A percentile compares a stretch with the other conserved stretches of the same genome.
Evolutionary conservation across 257 asterid species (phyloP).

Genomic region (Schizonepeta tenuifolia): DNA sequence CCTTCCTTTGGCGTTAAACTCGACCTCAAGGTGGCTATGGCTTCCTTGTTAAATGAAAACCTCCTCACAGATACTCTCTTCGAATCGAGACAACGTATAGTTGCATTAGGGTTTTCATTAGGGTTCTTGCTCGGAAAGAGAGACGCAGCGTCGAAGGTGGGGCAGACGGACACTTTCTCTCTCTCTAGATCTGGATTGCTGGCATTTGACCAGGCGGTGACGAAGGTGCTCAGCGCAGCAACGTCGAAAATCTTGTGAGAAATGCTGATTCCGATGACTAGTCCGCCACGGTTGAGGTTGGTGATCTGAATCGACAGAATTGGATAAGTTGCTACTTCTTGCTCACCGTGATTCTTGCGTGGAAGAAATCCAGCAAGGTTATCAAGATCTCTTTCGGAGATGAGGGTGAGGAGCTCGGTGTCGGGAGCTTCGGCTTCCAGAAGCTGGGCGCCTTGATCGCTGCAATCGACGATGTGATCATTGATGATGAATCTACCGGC

Average conservation of each 20-base stretch:
- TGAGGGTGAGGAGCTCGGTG: not conserved
- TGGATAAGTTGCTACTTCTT: not conserved
- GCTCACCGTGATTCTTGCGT: not conserved
- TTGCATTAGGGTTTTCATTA: not conserved
- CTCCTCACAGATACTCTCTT: not conserved
- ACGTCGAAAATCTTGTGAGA: constrained; percentile 25
- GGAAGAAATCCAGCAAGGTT: constrained; percentile 4
- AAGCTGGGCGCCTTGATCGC: constrained; percentile 29
- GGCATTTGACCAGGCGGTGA: constrained; percentile 42
- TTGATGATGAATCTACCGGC: constrained; percentile 26
- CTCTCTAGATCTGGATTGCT: not conserved
- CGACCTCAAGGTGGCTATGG: constrained; percentile 15
- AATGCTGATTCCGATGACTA: constrained; percentile 4
- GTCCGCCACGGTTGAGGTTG: constrained; percentile 20
- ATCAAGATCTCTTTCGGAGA: not conserved
- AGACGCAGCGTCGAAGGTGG: constrained; percentile 17
- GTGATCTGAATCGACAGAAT: constrained; percentile 21
- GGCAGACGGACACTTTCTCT: not conserved
- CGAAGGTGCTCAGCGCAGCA: constrained; percentile 30
- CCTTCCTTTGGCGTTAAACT: not conserved
- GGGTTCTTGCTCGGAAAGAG: constrained; percentile 29
- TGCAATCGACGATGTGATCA: constrained; percentile 14
- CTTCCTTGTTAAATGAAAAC: constrained; percentile 31
- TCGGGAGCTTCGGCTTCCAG: constrained; percentile 24
- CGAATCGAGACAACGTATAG: not conserved